Percentiles rank a stretch among this genome's conserved stretches.
phyloP scores from a whole-genome alignment of 257 asterid species.

The Solanum ahanhuiri region DNA sequence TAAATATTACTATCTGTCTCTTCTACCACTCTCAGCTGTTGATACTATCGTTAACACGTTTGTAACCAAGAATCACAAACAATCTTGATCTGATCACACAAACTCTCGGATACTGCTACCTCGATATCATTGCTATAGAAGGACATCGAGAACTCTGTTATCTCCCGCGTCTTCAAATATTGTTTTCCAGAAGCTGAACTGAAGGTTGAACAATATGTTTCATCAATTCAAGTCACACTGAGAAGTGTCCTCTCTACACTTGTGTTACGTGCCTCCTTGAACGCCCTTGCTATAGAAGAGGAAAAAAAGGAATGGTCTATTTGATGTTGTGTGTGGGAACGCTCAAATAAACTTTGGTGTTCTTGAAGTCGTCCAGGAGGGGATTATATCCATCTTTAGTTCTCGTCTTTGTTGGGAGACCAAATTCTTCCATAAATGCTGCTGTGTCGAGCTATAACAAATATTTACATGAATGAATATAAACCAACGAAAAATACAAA shows the following conservation, averaged over 20 bases:
- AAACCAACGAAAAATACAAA: background rate
- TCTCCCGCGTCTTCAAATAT: background rate
- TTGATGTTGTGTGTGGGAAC: slow-evolving; percentile 88
- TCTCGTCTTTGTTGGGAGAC: slow-evolving; percentile 85
- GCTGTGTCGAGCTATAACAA: slow-evolving; percentile 70
- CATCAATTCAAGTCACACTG: background rate
- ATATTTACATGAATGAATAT: background rate
- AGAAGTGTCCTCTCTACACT: background rate
- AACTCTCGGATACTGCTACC: background rate
- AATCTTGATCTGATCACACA: background rate
- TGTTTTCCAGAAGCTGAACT: background rate
- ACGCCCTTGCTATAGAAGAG: background rate
- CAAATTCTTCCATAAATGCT: slow-evolving; percentile 92
- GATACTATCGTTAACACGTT: background rate
- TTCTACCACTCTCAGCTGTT: background rate
- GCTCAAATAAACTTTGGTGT: slow-evolving; percentile 82
- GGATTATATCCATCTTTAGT: slow-evolving; percentile 95
- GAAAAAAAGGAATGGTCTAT: slow-evolving; percentile 14
- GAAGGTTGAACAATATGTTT: background rate
- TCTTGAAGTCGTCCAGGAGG: slow-evolving; percentile 92
- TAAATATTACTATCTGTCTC: background rate
- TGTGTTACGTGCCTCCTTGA: background rate
- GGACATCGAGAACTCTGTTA: background rate
- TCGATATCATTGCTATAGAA: background rate
- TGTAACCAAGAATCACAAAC: background rate